A percentile compares a stretch with the other conserved stretches of the same genome.
Conservation (phyloP, 2,329 filamentous ascomycete genomes). For the Pezicula radicicola region DNA sequence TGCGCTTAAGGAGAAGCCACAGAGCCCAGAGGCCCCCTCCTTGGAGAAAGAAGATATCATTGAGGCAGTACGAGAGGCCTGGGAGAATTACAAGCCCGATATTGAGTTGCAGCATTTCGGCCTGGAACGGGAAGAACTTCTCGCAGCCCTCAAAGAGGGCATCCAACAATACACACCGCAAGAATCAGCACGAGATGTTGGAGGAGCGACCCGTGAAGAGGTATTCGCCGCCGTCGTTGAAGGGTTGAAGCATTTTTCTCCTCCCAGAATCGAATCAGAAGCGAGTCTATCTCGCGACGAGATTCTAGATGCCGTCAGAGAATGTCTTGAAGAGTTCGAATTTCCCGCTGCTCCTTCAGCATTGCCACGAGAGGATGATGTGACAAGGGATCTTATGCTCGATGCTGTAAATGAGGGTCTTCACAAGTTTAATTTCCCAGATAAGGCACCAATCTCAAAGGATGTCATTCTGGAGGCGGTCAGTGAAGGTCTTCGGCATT, state of each 20-base stretch:
- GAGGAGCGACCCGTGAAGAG: conserved; percentile 74
- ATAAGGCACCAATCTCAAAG: conserved; percentile 62
- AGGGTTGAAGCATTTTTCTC: conserved; percentile 76
- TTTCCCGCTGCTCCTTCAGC: conserved; percentile 63
- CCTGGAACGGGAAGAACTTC: conserved; percentile 83
- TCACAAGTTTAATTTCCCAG: conserved; percentile 65
- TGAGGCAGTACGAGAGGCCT: conserved; percentile 82
- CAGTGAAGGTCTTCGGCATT: conserved; percentile 50
- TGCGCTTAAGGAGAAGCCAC: conserved; percentile 56
- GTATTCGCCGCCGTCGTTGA: conserved; percentile 84
- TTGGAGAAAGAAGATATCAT: conserved; percentile 81
- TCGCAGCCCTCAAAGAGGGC: conserved; percentile 83
- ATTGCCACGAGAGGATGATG: conserved; percentile 48
- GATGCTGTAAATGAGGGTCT: conserved; percentile 62
- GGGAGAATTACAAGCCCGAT: conserved; percentile 92
- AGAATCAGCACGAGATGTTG: conserved; percentile 35
- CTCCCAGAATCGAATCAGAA: conserved; percentile 69
- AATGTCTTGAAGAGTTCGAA: conserved; percentile 83
- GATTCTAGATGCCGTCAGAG: conserved; percentile 77
- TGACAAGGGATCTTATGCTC: conserved; percentile 61
- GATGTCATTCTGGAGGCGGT: conserved; percentile 59
- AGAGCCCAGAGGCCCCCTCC: conserved; percentile 47
- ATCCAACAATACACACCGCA: conserved; percentile 67
- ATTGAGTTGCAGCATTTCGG: conserved; percentile 89
- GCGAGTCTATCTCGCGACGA: conserved; percentile 75